These are phyloP conservation scores for Hypoxylon lienhwacheense DNA, from an alignment of 495 filamentous ascomycete species.

Conservation along the genomic window DNA sequence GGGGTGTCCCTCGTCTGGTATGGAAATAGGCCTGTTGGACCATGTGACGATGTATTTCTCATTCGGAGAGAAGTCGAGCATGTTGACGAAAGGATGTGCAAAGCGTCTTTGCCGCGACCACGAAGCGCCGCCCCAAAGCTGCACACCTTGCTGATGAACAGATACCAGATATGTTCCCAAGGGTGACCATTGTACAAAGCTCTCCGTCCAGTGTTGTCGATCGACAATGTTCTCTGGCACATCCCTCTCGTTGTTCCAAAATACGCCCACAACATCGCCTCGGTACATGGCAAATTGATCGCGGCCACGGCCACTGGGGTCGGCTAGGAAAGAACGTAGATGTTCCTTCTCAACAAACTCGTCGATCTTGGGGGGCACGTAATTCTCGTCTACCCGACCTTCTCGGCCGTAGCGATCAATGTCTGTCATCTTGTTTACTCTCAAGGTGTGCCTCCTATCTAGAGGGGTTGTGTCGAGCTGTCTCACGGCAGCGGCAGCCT, in stretches of 20 bases:
- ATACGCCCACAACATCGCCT: slow-evolving; percentile 86
- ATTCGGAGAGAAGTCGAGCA: slow-evolving; percentile 91
- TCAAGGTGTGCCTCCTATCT: slow-evolving; percentile 92
- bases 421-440: slow-evolving; percentile 97
- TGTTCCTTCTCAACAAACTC: slow-evolving; percentile 90
- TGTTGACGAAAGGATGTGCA: slow-evolving; percentile 89
- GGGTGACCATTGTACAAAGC: slow-evolving; percentile 96
- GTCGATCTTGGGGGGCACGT: slow-evolving; percentile 73
- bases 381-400: slow-evolving; percentile 88
- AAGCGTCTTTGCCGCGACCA: slow-evolving; percentile 93
- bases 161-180: slow-evolving; percentile 91
- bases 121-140: slow-evolving; percentile 88
- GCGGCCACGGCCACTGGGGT: slow-evolving; percentile 79
- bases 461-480: slow-evolving; percentile 78
- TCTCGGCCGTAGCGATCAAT: slow-evolving; percentile 94
- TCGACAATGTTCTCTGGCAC: slow-evolving; percentile 85
- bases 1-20: slow-evolving; percentile 82
- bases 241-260: slow-evolving; percentile 97
- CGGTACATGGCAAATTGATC: slow-evolving; percentile 95
- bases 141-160: slow-evolving; percentile 91
- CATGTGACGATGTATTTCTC: slow-evolving; percentile 95
- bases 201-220: slow-evolving; percentile 92
- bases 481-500: slow-evolving; percentile 85
- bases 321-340: slow-evolving; percentile 87
- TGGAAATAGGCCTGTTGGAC: slow-evolving; percentile 88